These are phyloP conservation scores for Zasmidium angulare DNA, from an alignment of 2,329 filamentous ascomycete genomes.

Conservation along the genomic window DNA sequence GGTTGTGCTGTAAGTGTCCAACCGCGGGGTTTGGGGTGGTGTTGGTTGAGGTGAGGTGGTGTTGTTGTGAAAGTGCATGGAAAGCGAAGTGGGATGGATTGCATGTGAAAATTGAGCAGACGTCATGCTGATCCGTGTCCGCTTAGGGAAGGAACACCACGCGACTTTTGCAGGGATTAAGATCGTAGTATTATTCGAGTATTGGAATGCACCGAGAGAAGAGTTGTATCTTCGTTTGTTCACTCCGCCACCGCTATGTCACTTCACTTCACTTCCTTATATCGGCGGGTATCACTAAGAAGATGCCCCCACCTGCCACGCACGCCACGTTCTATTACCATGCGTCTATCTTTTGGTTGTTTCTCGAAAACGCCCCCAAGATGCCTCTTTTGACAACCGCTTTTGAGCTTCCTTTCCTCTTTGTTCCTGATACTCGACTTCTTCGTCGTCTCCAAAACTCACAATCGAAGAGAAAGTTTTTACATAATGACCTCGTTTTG, in stretches of 20 bases:
- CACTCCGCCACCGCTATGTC: too few relatives aligned
- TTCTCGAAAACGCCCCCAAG: not conserved
- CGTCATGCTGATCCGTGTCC: not conserved
- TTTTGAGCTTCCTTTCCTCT: too few relatives aligned
- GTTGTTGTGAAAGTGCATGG: not conserved
- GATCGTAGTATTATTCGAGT: too few relatives aligned
- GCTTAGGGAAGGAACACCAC: not conserved
- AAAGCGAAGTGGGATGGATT: not conserved
- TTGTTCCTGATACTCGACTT: too few relatives aligned
- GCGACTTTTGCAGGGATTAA: too few relatives aligned
- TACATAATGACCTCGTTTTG: conserved; percentile 90
- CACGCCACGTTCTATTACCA: not conserved
- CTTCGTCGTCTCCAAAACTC: too few relatives aligned
- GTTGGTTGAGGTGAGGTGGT: too few relatives aligned
- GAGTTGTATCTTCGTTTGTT: not conserved
- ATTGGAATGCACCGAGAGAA: not conserved
- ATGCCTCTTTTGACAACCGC: not conserved
- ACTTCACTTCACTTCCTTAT: not conserved
- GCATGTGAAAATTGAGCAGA: not conserved
- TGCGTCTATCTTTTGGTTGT: not conserved
- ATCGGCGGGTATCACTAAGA: not conserved
- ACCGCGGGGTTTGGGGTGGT: too few relatives aligned
- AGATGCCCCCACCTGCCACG: not conserved
- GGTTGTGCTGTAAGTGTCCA: not conserved
- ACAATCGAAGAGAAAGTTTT: not conserved